phyloP scores from a whole-genome alignment of 495 filamentous ascomycete genomes.

The Hypoxylon intermedium region DNA sequence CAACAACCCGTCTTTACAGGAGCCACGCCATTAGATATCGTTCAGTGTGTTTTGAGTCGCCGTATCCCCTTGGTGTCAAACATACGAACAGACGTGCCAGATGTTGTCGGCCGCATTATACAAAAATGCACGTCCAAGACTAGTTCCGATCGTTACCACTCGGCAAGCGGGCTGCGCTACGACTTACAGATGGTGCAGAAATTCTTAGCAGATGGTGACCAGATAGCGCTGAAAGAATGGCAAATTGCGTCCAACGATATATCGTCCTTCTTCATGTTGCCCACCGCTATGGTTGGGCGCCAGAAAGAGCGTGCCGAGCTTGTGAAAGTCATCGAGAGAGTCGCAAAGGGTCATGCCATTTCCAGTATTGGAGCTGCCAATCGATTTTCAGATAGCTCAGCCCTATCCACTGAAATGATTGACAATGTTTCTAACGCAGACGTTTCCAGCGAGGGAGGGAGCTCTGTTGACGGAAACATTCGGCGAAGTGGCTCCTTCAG shows the following conservation, averaged over 20 bases:
- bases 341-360: constrained; percentile 64
- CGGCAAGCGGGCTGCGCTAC: constrained; percentile 78
- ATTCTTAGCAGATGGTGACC: constrained; percentile 77
- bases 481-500: constrained; percentile 45
- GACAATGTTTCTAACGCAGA: constrained; percentile 65
- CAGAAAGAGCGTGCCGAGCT: constrained; percentile 72
- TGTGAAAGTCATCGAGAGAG: constrained; percentile 73
- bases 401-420: constrained; percentile 61
- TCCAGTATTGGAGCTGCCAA: constrained; percentile 53
- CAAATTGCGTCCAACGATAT: constrained; percentile 77
- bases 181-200: constrained; percentile 74
- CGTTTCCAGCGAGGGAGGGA: constrained; percentile 56
- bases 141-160: constrained; percentile 83
- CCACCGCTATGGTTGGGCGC: constrained; percentile 79
- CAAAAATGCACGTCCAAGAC: constrained; percentile 90
- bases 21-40: constrained; percentile 79
- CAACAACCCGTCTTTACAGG: constrained; percentile 80
- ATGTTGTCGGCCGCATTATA: constrained; percentile 78
- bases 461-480: constrained; percentile 54
- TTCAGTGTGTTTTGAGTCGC: constrained; percentile 81
- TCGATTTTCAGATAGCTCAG: constrained; percentile 62
- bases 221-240: constrained; percentile 69
- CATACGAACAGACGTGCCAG: constrained; percentile 79
- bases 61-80: constrained; percentile 76
- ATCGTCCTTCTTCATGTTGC: constrained; percentile 85